These are phyloP conservation scores for Hericium rajendrae DNA, from an alignment of 768 basidiomycete species.

Conservation along the genomic window DNA sequence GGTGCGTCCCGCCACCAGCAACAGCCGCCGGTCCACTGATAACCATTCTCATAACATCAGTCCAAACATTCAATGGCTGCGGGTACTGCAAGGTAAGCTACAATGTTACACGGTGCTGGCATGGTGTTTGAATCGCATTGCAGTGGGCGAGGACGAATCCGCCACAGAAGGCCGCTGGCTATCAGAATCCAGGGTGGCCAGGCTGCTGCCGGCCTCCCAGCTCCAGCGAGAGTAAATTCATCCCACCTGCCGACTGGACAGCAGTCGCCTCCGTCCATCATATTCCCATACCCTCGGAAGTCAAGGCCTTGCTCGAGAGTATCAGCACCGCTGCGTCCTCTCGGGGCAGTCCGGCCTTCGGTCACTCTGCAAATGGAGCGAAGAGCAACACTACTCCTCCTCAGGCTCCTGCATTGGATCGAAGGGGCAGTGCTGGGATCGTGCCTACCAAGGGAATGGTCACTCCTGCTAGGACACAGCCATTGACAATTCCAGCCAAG, in stretches of 20 bases:
- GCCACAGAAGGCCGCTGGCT: constrained; percentile 42
- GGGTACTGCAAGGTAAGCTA: constrained; percentile 78
- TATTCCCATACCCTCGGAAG: constrained; percentile 61
- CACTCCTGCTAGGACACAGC: constrained; percentile 13
- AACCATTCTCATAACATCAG: constrained; percentile 27
- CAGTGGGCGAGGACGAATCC: constrained; percentile 67
- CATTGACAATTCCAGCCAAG: constrained; percentile 30
- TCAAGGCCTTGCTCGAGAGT: constrained; percentile 58
- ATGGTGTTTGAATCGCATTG: constrained; percentile 10
- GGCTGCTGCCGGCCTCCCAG: constrained; percentile 79
- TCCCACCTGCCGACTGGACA: constrained; percentile 71
- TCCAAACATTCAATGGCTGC: constrained; percentile 77
- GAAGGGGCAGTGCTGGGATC: constrained; percentile 14
- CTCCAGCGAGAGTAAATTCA: constrained; percentile 45
- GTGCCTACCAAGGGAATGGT: constrained; percentile 11
- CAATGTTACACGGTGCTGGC: constrained; percentile 3
- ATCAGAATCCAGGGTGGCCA: constrained; percentile 75
- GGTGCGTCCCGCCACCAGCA: constrained; percentile 33
- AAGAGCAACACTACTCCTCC: constrained; percentile 9
- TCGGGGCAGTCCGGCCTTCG: constrained; percentile 20
- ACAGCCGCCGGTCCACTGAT: constrained; percentile 6
- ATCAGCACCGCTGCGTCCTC: constrained; percentile 21
- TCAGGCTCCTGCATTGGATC: constrained; percentile 16
- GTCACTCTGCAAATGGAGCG: constrained; percentile 5
- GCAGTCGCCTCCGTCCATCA: constrained; percentile 69